A percentile compares a stretch with the other conserved stretches of the same genome.
phyloP scores from a whole-genome alignment of 169 alveolate genomes.

The Nephromyces sp. region DNA sequence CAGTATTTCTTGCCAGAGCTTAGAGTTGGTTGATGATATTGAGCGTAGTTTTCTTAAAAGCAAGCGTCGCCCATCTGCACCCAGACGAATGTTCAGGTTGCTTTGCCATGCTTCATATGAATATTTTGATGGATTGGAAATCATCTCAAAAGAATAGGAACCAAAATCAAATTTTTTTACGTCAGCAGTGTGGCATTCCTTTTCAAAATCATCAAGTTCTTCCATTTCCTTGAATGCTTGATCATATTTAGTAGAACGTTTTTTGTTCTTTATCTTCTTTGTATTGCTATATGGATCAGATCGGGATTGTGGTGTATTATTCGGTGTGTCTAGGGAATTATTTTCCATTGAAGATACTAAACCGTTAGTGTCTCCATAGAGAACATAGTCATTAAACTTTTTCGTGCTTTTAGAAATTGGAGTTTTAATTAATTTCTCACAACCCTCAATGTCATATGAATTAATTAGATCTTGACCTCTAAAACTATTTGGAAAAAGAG shows the following conservation, averaged over 20 bases:
- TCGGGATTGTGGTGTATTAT: no score
- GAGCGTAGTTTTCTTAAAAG: constrained; percentile 34
- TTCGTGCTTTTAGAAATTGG: no score
- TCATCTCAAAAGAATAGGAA: constrained; percentile 27
- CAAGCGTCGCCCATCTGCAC: constrained; percentile 41
- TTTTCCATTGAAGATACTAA: no score
- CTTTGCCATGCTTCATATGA: constrained; percentile 28
- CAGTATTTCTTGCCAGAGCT: constrained; percentile 36
- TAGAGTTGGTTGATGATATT: constrained; percentile 32
- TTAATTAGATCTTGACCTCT: no score
- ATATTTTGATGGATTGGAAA: constrained; percentile 27
- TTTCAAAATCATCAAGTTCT: constrained; percentile 29
- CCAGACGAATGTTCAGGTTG: constrained; percentile 30
- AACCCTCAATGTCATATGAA: no score
- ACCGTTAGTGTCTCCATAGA: no score
- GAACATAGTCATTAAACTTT: no score
- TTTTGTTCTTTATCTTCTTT: constrained; percentile 26
- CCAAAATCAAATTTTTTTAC: constrained; percentile 22
- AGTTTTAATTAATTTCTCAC: no score
- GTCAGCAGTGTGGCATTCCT: constrained; percentile 32
- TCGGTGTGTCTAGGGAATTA: no score
- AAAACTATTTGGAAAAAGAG: no score
- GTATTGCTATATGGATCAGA: no score
- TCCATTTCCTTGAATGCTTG: constrained; percentile 37
- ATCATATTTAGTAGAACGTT: constrained; percentile 33